phyloP scores from a whole-genome alignment of 331 rosid species.

The Dryas integrifolia region DNA sequence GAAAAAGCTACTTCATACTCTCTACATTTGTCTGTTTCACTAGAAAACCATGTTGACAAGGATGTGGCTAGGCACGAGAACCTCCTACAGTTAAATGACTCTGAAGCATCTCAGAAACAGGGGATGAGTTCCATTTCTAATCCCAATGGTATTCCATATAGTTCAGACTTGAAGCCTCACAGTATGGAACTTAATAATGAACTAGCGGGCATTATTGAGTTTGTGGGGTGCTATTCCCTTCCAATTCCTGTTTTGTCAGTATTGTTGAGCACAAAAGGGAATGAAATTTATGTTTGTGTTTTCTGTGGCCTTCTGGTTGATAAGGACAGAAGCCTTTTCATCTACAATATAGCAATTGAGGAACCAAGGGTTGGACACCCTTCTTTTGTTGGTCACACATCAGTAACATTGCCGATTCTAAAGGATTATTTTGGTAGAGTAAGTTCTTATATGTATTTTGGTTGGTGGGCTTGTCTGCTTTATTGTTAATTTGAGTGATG shows the following conservation, averaged over 20 bases:
- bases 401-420: slow-evolving; percentile 49
- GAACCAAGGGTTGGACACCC: slow-evolving; percentile 62
- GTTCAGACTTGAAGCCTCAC: slow-evolving; percentile 35
- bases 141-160: slow-evolving; percentile 29
- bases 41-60: slow-evolving; percentile 35
- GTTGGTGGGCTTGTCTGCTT: slow-evolving; percentile 6
- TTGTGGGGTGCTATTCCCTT: slow-evolving; percentile 74
- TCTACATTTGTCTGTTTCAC: slow-evolving; percentile 31
- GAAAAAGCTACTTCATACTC: slow-evolving; percentile 9
- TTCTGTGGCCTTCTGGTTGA: slow-evolving; percentile 51
- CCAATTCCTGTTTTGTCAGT: slow-evolving; percentile 66
- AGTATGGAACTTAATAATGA: slow-evolving; percentile 38
- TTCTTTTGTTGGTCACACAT: slow-evolving; percentile 60
- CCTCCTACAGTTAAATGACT: slow-evolving; percentile 21
- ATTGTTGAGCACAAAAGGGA: slow-evolving; percentile 44
- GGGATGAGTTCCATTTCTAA: slow-evolving; percentile 22
- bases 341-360: slow-evolving; percentile 52
- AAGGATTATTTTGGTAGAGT: slow-evolving; percentile 52
- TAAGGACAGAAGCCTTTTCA: slow-evolving; percentile 52
- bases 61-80: slow-evolving; percentile 36
- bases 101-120: slow-evolving; percentile 34
- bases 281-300: slow-evolving; percentile 59
- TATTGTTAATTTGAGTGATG: slow-evolving; percentile 6
- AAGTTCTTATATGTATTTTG: slow-evolving; percentile 36
- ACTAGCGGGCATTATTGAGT: slow-evolving; percentile 39